A percentile compares a stretch with the other conserved stretches of the same genome.
These are phyloP conservation scores for Funneliformis caledonium DNA, from an alignment of 371 early-diverging fungal genomes.

Conservation along the genomic window DNA sequence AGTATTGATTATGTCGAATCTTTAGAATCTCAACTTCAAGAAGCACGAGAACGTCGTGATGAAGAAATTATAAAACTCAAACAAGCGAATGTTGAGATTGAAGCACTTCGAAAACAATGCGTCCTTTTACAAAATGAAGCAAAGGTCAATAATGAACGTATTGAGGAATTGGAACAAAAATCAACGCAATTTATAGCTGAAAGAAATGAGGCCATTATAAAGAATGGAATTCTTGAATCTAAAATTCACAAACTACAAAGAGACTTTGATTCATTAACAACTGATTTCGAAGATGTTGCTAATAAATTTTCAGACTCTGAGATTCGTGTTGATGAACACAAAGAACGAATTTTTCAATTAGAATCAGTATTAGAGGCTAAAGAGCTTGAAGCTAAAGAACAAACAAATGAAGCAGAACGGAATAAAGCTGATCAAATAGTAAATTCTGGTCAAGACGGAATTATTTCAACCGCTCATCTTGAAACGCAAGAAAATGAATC, in stretches of 20 bases:
- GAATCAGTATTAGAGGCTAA: background rate
- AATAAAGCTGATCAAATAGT: background rate
- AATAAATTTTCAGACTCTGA: constrained; percentile 27
- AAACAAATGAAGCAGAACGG: background rate
- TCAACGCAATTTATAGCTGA: constrained; percentile 9
- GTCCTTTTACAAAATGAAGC: background rate
- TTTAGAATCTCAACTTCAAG: constrained; percentile 2
- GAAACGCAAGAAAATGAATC: background rate
- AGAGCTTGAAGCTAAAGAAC: constrained; percentile 7
- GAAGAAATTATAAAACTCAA: constrained; percentile 19
- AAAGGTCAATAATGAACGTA: background rate
- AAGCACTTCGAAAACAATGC: background rate
- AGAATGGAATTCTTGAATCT: background rate
- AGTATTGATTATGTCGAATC: background rate
- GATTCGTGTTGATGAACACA: background rate
- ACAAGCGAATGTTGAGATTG: background rate
- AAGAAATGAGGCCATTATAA: background rate
- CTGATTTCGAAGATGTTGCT: constrained; percentile 26
- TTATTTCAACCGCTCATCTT: background rate
- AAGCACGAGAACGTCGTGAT: constrained; percentile 2
- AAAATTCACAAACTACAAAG: constrained; percentile 19
- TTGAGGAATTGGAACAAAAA: constrained; percentile 33
- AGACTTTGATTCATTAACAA: constrained; percentile 21
- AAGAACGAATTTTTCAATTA: constrained; percentile 20
- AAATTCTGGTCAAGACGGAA: background rate